Evolutionary conservation across 2,329 filamentous ascomycete species (phyloP), one percentile per base, ranked within the genome.

Genomic region (Metarhizium anisopliae): DNA sequence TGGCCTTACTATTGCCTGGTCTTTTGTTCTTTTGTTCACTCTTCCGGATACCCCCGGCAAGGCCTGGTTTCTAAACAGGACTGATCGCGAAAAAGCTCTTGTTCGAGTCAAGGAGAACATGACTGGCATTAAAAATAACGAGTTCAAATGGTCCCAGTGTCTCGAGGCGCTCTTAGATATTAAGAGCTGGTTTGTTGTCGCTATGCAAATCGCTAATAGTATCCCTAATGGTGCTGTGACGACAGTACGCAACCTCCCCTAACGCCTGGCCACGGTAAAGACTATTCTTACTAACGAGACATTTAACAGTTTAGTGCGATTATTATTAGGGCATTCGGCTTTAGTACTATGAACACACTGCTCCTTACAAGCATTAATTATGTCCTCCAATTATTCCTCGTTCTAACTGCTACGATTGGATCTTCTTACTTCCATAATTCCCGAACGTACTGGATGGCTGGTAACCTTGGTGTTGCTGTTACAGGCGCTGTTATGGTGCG

Each of bases 71-170:
- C 57, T 68, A 7, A 64, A 38, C 18, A 52, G 56, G 11, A 55
- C 58, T 14, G 68, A 70, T 47, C 61, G 63, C 1, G 55, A 57
- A 8, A 63, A 66, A 16, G 68, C 67, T 4, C 52, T 70, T 7
- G 59, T 63, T 47, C 64, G 69, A 1, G 62, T 70, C 11, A 58
- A 64, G 35, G 59, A 59, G 2, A 68, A 70, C 59, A 64, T 64
- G 60, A 71, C 69, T 0, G 67, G 68, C 6, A 64, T 70, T 18
- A 64, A 67, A 57, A 69, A 63, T 53, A 36, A 58, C 47, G 50
- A 57, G 30, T 61, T 62, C 47, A 62, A 64, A 52, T 61, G 61
- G 56, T 29, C 54, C 3, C 63, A 63, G 30, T 59, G 56, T 32
- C 43, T 45, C 2, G 63, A 67, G 52, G 63, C 59, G 1, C 49